Conservation (phyloP, 148 eudicot species). For the Arbutus unedo region DNA sequence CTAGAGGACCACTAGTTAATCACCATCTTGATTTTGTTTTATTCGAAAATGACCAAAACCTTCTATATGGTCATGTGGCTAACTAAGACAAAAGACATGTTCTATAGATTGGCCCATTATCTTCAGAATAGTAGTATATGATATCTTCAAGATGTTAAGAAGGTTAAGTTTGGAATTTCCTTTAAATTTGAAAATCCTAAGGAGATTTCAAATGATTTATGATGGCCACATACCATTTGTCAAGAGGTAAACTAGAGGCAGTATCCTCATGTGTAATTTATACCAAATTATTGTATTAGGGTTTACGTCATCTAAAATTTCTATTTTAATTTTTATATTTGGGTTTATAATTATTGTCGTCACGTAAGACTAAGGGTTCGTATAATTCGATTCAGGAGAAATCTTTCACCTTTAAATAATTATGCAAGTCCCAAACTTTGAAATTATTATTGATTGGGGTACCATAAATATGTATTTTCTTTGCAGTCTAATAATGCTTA, state of each 20-base stretch:
- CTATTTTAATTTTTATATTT: background rate
- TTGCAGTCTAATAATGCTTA: background rate
- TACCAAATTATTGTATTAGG: background rate
- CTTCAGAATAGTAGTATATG: background rate
- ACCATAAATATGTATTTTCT: too few species aligned
- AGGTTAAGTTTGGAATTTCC: too few species aligned
- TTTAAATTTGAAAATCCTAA: too few species aligned
- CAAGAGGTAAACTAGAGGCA: background rate
- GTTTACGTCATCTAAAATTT: background rate
- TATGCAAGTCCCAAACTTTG: background rate
- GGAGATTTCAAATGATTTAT: background rate
- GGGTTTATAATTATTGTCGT: too few species aligned
- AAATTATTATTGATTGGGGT: background rate
- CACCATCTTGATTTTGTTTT: too few species aligned
- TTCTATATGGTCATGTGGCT: background rate
- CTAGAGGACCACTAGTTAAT: too few species aligned
- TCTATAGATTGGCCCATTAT: background rate
- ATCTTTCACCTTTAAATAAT: background rate
- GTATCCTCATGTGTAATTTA: background rate
- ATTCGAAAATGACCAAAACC: background rate
- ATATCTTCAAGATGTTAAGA: too few species aligned
- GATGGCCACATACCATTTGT: background rate
- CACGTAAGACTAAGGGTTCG: too few species aligned
- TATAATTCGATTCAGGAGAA: background rate
- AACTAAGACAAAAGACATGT: background rate